Evolutionary conservation across 257 asterid genomes (phyloP), one percentile per base, ranked within the genome.

Genomic region (Parsonsia alboflavescens): DNA sequence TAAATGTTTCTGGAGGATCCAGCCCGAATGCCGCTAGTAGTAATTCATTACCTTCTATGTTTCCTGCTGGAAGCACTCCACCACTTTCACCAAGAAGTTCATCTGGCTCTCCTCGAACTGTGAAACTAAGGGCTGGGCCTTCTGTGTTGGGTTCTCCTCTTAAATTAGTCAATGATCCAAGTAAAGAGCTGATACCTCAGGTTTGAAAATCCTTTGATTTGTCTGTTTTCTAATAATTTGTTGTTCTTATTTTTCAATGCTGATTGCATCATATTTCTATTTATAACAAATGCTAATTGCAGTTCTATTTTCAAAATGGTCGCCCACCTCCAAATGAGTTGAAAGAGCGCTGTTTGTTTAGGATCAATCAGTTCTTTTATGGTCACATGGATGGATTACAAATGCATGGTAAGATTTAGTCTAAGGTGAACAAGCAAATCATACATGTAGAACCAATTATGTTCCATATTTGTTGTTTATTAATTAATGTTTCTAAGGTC

Each of bases 61-160:
- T 95, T 82, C 92, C 98, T 73, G 96, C 97, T 71, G 97, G 99
- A 57, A 95, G 99, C 84, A 89, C 99, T 12, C 99, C 99, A 13
- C 99, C 99, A 73, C 99, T 92, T 84, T 95, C 99, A 63, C 99
- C 99, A 21, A 92, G 99, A 84, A 92, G 97, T 77, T 95, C 98
- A 45, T 81, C 96, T 46, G 98, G 98, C 70, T 95, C 99, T 50
- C 99, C 99, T 82, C 89, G 99, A 81, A 82, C 85, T 72, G 76
- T 80, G 83, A 95, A 91, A 86, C 99, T 88, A 39, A 88, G 97
- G 88, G 86, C 91, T 52, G 97, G 93, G 61, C 97, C 91, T 30
- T 90, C 98, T 75, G 84, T 87, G 77, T 84, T 95, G 72, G 87
- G 95, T 66, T 95, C 98, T 71, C 94, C 98, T 79, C 85, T 92